Conservation (phyloP, 2,329 filamentous ascomycete species). For the Penicillium sp. region DNA sequence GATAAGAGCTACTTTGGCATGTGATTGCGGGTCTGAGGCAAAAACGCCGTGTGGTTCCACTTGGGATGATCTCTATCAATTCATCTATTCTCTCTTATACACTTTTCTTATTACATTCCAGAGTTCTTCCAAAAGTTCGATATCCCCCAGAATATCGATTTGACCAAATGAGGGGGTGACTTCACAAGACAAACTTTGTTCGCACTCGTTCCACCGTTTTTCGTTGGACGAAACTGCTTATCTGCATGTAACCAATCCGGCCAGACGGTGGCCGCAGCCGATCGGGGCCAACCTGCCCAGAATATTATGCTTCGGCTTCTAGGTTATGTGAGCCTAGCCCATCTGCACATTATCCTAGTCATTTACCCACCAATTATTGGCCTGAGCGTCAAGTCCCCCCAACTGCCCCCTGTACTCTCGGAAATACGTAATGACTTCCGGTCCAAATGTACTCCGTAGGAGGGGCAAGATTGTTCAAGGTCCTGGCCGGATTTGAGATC, state of each 20-base stretch:
- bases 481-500: conserved; percentile 19
- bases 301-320: background rate
- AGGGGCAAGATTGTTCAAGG: background rate
- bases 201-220: background rate
- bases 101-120: background rate
- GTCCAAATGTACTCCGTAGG: background rate
- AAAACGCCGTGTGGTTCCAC: conserved; percentile 5
- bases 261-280: background rate
- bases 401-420: background rate
- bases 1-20: conserved; percentile 28
- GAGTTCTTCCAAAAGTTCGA: background rate
- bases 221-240: conserved; percentile 1
- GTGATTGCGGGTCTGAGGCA: conserved; percentile 35
- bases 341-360: background rate
- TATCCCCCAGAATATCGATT: background rate
- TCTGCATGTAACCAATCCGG: background rate
- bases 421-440: conserved; percentile 6
- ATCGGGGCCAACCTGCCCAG: background rate
- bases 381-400: background rate
- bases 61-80: background rate
- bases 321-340: background rate
- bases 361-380: conserved; percentile 4
- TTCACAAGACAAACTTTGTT: background rate
- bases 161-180: background rate
- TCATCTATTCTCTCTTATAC: background rate